Evolutionary conservation across 164 flowering plant genomes (phyloP).

Genomic region (Houttuynia cordata): DNA sequence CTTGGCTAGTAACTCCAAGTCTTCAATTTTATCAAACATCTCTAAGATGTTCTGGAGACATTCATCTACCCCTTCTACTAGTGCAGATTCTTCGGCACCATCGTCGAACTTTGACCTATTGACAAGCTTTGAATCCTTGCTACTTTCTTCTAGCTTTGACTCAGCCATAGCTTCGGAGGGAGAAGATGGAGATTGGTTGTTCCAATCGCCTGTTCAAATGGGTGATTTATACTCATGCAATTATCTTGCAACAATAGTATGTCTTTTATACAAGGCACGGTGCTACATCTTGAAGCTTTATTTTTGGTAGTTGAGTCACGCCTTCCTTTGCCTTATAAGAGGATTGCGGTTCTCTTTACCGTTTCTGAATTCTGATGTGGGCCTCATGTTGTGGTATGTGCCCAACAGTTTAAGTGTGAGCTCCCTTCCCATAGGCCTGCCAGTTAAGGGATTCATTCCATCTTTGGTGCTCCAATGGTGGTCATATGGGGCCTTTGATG

Average conservation of each 20-base stretch:
- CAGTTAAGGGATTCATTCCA: no score
- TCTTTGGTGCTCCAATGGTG: no score
- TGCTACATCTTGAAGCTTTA: neutral
- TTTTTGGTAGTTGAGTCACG: neutral
- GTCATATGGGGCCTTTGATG: no score
- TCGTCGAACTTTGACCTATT: neutral
- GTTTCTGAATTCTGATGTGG: no score
- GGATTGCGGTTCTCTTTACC: no score
- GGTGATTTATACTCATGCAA: neutral
- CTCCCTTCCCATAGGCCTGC: no score
- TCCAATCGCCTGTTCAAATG: no score
- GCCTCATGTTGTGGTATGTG: no score
- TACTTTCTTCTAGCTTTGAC: neutral
- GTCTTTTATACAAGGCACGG: neutral
- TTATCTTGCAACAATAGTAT: no score
- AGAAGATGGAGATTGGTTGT: neutral
- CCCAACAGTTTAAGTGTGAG: no score
- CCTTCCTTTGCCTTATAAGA: neutral
- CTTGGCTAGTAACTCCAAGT: neutral
- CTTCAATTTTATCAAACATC: conserved; percentile 1
- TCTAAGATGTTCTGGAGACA: neutral
- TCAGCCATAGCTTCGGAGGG: neutral
- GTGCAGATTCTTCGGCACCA: neutral
- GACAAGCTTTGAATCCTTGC: neutral
- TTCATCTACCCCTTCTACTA: neutral